Percentiles rank a stretch among this genome's conserved stretches.
Conservation (phyloP, 2,329 filamentous ascomycete genomes). For the Aspergillus chevalieri region DNA sequence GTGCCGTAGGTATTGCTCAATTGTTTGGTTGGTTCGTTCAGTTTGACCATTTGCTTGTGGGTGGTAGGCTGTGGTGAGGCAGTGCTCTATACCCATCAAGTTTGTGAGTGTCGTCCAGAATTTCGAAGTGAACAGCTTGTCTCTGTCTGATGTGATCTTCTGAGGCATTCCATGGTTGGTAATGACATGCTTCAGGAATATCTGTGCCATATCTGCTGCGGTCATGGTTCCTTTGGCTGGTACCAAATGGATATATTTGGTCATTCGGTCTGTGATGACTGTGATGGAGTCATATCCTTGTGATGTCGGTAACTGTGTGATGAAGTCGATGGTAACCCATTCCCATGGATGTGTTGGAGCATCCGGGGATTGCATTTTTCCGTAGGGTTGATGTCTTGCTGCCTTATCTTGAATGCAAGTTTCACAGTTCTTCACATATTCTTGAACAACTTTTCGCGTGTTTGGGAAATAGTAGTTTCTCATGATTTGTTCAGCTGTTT, state of each 20-base stretch:
- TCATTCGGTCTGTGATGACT: too few species aligned
- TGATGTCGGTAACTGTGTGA: too few species aligned
- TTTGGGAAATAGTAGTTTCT: not conserved
- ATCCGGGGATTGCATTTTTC: not conserved
- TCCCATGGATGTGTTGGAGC: too few species aligned
- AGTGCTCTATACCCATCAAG: not conserved
- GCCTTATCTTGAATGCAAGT: not conserved
- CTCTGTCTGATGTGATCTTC: not conserved
- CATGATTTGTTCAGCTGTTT: not conserved
- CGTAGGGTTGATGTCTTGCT: not conserved
- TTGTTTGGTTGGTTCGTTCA: slow-evolving; percentile 1
- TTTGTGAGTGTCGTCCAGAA: not conserved
- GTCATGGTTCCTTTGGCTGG: too few species aligned
- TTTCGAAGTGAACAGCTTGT: not conserved
- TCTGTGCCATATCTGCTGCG: too few species aligned
- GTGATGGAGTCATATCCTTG: too few species aligned
- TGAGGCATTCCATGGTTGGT: too few species aligned
- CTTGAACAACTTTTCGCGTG: not conserved
- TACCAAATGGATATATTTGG: too few species aligned
- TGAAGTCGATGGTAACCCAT: too few species aligned
- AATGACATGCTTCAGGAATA: too few species aligned
- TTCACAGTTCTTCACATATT: not conserved
- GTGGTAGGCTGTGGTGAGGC: not conserved
- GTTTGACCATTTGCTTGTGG: slow-evolving; percentile 1
- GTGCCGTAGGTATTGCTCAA: slow-evolving; percentile 7